phyloP scores from a whole-genome alignment of 768 basidiomycete genomes.

The Boletus sp. region DNA sequence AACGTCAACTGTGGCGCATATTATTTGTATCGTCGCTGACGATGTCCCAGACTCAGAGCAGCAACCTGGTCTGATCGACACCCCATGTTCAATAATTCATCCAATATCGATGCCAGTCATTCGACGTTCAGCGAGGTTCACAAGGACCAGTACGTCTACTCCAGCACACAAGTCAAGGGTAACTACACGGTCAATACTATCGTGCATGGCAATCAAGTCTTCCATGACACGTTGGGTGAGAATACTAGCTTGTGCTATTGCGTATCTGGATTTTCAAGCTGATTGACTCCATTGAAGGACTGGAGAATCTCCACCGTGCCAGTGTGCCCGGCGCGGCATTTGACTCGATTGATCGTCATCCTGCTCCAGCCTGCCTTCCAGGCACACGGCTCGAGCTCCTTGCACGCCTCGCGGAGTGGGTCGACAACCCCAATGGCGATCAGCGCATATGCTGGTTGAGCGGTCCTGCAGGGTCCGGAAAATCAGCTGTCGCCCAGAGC shows the following conservation, averaged over 20 bases:
- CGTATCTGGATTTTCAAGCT: neutral
- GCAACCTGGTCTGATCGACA: neutral
- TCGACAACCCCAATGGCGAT: constrained; percentile 4
- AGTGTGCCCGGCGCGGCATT: constrained; percentile 15
- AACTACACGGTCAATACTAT: constrained; percentile 15
- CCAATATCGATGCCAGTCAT: constrained; percentile 20
- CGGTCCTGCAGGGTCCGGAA: constrained; percentile 23
- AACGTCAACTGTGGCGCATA: too few relatives aligned
- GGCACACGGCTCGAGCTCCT: constrained; percentile 20
- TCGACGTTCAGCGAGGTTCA: constrained; percentile 22
- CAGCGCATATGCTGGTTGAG: constrained; percentile 23
- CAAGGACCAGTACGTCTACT: constrained; percentile 12
- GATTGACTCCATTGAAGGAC: constrained; percentile 4
- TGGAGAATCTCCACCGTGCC: constrained; percentile 12
- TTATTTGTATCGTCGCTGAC: too few relatives aligned
- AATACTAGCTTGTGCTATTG: neutral
- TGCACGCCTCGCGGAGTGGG: constrained; percentile 13
- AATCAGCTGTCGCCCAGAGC: constrained; percentile 30
- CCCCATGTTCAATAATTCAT: constrained; percentile 20
- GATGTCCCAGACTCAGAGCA: too few relatives aligned
- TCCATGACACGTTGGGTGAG: constrained; percentile 12
- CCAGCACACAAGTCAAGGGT: constrained; percentile 10
- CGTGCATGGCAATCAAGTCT: constrained; percentile 21
- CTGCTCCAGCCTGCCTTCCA: constrained; percentile 19
- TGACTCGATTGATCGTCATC: constrained; percentile 19